A percentile compares a stretch with the other conserved stretches of the same genome.
Conservation (phyloP, 2,329 filamentous ascomycete genomes). For the Aspergillus tanneri region DNA sequence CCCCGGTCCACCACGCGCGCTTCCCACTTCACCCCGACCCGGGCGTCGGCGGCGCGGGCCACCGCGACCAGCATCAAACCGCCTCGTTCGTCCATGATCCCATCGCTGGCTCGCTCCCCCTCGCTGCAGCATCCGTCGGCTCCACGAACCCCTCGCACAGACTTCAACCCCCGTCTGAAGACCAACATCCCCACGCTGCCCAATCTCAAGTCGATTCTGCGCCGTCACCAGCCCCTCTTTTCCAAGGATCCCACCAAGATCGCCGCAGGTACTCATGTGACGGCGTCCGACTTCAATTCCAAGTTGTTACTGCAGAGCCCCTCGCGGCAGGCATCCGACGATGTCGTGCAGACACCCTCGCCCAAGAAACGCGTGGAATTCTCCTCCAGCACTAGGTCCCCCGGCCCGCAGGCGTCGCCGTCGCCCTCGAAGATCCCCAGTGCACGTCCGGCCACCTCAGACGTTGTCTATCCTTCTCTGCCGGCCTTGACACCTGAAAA, state of each 20-base stretch:
- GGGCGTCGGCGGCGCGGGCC: constrained; percentile 66
- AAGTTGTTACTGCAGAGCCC: constrained; percentile 53
- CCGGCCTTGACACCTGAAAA: constrained; percentile 40
- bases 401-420: constrained; percentile 22
- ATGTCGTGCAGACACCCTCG: constrained; percentile 61
- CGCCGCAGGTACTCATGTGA: constrained; percentile 58
- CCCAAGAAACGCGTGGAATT: constrained; percentile 81
- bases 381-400: constrained; percentile 64
- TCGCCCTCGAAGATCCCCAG: constrained; percentile 42
- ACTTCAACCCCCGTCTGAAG: constrained; percentile 48
- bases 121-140: constrained; percentile 52
- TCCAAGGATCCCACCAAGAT: constrained; percentile 59
- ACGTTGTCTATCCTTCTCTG: constrained; percentile 39
- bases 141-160: constrained; percentile 46
- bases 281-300: constrained; percentile 43
- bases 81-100: constrained; percentile 55
- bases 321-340: constrained; percentile 27
- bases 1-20: constrained; percentile 51
- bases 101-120: constrained; percentile 53
- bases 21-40: constrained; percentile 74
- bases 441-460: constrained; percentile 24
- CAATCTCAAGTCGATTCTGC: constrained; percentile 64
- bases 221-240: constrained; percentile 58
- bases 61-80: constrained; percentile 52
- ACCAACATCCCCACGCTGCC: constrained; percentile 51